Conservation (phyloP, 2,329 filamentous ascomycete genomes). For the Akanthomyces dipterigenus region DNA sequence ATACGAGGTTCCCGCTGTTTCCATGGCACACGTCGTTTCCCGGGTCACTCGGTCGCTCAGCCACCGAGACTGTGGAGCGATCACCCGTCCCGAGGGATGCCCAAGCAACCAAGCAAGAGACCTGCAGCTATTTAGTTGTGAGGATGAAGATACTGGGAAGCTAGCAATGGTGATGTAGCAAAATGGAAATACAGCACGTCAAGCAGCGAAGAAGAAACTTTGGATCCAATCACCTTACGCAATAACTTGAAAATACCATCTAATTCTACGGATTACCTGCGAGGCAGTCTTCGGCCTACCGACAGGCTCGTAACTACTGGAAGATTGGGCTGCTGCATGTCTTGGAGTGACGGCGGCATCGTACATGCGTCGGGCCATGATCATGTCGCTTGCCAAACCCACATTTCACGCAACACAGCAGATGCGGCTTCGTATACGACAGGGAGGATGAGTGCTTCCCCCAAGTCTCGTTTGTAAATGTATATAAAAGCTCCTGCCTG, state of each 20-base stretch:
- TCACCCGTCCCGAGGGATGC: background rate
- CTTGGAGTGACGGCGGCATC: background rate
- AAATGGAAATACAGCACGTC: no score
- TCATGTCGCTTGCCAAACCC: conserved; percentile 2
- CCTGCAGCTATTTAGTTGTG: no score
- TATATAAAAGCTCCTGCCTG: background rate
- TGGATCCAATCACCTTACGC: no score
- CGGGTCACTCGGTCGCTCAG: background rate
- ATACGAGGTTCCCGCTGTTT: background rate
- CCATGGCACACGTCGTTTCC: background rate
- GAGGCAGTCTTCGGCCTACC: no score
- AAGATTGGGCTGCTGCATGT: background rate
- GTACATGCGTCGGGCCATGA: background rate
- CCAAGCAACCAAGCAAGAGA: no score
- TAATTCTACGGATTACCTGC: no score
- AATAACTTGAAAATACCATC: no score
- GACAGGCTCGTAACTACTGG: background rate
- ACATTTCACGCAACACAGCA: background rate
- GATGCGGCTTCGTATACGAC: background rate
- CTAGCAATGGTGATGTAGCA: no score
- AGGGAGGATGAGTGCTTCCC: background rate
- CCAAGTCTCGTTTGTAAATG: background rate
- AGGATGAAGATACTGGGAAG: no score
- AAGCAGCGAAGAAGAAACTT: no score
- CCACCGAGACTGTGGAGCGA: background rate